Evolutionary conservation across 495 filamentous ascomycete genomes (phyloP).

Genomic region (Aspergillus baeticus): DNA sequence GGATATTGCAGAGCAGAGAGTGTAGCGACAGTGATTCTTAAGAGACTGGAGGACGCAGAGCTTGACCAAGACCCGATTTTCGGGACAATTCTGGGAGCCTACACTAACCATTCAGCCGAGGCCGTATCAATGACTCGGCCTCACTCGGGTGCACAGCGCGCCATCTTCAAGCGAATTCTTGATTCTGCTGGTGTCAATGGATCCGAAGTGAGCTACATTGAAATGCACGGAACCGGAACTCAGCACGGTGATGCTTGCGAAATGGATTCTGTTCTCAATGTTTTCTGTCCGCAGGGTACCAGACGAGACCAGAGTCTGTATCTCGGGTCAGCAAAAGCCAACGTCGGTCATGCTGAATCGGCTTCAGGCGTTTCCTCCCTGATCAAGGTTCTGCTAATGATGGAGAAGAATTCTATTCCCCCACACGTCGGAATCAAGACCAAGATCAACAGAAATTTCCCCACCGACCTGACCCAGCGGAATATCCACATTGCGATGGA

Average conservation of each 20-base stretch:
- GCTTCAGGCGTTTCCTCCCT: conserved; percentile 29
- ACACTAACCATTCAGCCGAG: conserved; percentile 44
- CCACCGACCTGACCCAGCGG: conserved; percentile 20
- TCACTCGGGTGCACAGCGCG: conserved; percentile 44
- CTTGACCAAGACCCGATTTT: conserved; percentile 3
- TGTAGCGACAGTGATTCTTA: neutral
- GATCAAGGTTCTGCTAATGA: conserved; percentile 33
- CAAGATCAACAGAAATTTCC: conserved; percentile 34
- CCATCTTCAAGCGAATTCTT: conserved; percentile 27
- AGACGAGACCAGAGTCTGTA: conserved; percentile 12
- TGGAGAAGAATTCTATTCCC: conserved; percentile 29
- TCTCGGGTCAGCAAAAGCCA: conserved; percentile 35
- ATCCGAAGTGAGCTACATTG: conserved; percentile 33
- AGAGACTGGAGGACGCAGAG: conserved; percentile 2
- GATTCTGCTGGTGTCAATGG: conserved; percentile 43
- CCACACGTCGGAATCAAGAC: conserved; percentile 43
- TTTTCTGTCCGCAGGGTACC: conserved; percentile 2
- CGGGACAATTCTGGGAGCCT: neutral
- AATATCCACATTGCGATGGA: conserved; percentile 9
- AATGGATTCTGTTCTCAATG: conserved; percentile 23
- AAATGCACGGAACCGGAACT: conserved; percentile 6
- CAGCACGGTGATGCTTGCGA: conserved; percentile 1
- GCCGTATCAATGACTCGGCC: conserved; percentile 47
- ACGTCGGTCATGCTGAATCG: conserved; percentile 40
- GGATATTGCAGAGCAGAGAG: conserved; percentile 8